Evolutionary conservation across 768 basidiomycete species (phyloP).

Genomic region (Punctularia strigosozonata): DNA sequence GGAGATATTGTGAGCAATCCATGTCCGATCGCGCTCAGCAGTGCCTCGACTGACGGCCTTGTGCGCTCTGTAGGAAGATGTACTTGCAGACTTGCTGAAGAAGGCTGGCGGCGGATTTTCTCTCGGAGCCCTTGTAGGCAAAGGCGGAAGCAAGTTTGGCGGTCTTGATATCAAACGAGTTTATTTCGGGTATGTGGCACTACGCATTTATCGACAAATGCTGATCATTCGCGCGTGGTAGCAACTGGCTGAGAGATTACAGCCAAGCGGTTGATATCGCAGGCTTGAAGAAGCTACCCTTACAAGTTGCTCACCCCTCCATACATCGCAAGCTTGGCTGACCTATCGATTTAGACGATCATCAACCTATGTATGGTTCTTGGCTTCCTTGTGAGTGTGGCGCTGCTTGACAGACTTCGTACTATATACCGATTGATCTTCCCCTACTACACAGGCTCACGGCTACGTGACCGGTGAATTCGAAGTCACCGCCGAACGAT

Average conservation of each 20-base stretch:
- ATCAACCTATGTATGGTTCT: slow-evolving; percentile 83
- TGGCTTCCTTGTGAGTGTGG: slow-evolving; percentile 71
- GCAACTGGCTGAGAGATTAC: slow-evolving; percentile 87
- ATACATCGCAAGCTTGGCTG: background rate
- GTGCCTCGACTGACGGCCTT: slow-evolving; percentile 11
- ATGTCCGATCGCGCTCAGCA: slow-evolving; percentile 15
- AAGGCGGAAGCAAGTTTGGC: slow-evolving; percentile 55
- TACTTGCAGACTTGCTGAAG: slow-evolving; percentile 49
- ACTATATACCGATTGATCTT: background rate
- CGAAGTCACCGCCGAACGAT: slow-evolving; percentile 73
- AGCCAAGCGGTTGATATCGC: slow-evolving; percentile 81
- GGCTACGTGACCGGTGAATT: slow-evolving; percentile 79
- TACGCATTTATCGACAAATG: slow-evolving; percentile 1
- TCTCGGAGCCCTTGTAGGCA: slow-evolving; percentile 41
- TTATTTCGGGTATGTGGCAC: slow-evolving; percentile 56
- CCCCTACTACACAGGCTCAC: slow-evolving; percentile 36
- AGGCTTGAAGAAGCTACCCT: slow-evolving; percentile 56
- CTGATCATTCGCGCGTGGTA: slow-evolving; percentile 12
- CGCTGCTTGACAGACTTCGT: background rate
- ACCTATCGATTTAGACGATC: slow-evolving; percentile 45
- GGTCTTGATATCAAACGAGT: slow-evolving; percentile 77
- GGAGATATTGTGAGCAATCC: slow-evolving; percentile 59
- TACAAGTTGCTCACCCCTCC: slow-evolving; percentile 33
- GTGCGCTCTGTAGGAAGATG: slow-evolving; percentile 46
- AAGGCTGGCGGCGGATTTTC: slow-evolving; percentile 46